Conservation (phyloP, 73 alveolate genomes). For the Uronychia setigera region DNA sequence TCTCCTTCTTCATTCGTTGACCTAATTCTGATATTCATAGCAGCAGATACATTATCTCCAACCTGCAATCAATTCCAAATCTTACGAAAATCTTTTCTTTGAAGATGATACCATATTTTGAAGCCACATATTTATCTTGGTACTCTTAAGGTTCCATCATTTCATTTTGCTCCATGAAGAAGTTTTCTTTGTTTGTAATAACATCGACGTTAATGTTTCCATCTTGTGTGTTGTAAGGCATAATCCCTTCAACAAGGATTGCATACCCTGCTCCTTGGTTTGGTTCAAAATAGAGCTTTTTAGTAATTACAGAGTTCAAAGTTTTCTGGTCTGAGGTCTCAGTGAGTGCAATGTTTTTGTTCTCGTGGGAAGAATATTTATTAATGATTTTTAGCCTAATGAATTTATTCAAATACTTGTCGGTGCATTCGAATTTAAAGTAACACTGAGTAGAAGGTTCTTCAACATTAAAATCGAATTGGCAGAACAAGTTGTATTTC, state of each 20-base stretch:
- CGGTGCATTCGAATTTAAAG: constrained; percentile 31
- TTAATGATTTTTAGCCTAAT: constrained; percentile 44
- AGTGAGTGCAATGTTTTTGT: not conserved
- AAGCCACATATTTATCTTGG: constrained; percentile 76
- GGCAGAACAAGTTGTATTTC: constrained; percentile 39
- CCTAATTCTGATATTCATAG: not conserved
- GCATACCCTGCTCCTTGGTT: constrained; percentile 64
- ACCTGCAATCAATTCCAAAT: not conserved
- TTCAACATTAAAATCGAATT: constrained; percentile 37
- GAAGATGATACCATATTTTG: constrained; percentile 90
- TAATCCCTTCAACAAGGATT: constrained; percentile 67
- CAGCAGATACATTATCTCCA: not conserved
- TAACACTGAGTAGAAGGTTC: constrained; percentile 25
- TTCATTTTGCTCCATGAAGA: constrained; percentile 61
- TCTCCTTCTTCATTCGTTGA: not conserved
- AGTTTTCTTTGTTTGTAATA: constrained; percentile 56
- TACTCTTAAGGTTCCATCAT: constrained; percentile 82
- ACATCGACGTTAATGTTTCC: constrained; percentile 70
- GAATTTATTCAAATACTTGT: constrained; percentile 43
- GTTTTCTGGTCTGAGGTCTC: not conserved
- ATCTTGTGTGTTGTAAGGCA: constrained; percentile 68
- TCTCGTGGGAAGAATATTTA: not conserved
- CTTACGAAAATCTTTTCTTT: constrained; percentile 80
- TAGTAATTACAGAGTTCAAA: constrained; percentile 24
- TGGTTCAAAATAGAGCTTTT: constrained; percentile 39